Evolutionary conservation across 2,329 filamentous ascomycete genomes (phyloP), one percentile per base, ranked within the genome.

Genomic region (Apiospora saccharicola): DNA sequence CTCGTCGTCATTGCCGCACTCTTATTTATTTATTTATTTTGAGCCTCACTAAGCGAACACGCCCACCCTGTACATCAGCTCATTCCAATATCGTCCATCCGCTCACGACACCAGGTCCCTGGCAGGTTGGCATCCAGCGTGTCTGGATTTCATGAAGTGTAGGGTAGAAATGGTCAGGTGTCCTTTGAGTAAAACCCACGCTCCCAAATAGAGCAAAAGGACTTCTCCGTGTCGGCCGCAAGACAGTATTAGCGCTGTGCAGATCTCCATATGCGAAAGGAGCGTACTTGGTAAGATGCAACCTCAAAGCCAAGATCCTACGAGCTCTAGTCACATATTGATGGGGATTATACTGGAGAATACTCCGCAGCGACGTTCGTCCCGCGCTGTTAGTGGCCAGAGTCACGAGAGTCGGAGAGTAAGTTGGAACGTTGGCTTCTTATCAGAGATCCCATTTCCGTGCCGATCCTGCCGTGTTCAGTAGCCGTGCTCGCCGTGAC

Each of bases 391-490:
- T 1, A 41, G 19, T 64, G 57, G 57, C 19, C 34, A 61, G 13
- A 57, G 30, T 3, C 51, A 30, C 16, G 53, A 57, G 16, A 61
- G 30, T 61, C 37, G 37, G 37, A 41, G 37, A 41, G 37, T 41
- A 41, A 61, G 57, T 64, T 64, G 57, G 57, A 41, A 41, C 34
- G 10, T 64, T 64, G 57, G 19, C 34, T 22, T 41, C 22, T 41
- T 34, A 57, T 34, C 16, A 64, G 57, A n/a, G 22, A 41, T 64
- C 19, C 57, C 10, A 64, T 7, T 64, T n/a, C 22, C 22, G 57
- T 64, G 57, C 57, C 57, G 57, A 64, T 64, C 57, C 34, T 64
- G 57, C 57, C 57, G 57, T n/a, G 19, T n/a, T 34, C 57, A 41
- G 34, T n/a, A 41, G 19, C 57, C 57, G 34, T 34, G 53, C 19